Evolutionary conservation across 768 basidiomycete species (phyloP).

Genomic region (Mrakia frigida): DNA sequence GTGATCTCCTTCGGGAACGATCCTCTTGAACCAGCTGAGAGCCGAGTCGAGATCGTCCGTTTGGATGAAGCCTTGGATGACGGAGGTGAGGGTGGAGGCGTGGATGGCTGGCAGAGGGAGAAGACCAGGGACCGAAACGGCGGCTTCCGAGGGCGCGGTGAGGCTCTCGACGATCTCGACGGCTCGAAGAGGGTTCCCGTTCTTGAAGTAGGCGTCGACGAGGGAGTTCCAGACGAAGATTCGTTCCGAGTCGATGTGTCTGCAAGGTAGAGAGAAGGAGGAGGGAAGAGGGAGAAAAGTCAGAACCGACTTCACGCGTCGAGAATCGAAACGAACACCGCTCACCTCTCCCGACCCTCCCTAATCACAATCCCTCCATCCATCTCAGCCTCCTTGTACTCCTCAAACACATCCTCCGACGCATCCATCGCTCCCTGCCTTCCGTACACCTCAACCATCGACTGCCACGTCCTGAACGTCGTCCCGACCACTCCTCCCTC

Average conservation of each 20-base stretch:
- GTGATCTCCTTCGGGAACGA: background rate
- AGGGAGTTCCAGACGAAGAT: slow-evolving; percentile 56
- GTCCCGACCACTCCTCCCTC: background rate
- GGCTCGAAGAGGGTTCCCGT: slow-evolving; percentile 39
- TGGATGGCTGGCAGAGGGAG: slow-evolving; percentile 17
- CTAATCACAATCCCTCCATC: slow-evolving; percentile 23
- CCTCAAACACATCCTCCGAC: slow-evolving; percentile 59
- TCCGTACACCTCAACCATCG: slow-evolving; percentile 59
- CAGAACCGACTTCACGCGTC: background rate
- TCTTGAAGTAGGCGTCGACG: slow-evolving; percentile 54
- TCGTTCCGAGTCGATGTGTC: slow-evolving; percentile 45
- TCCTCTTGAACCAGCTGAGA: slow-evolving; percentile 35
- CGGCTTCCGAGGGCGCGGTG: slow-evolving; percentile 10
- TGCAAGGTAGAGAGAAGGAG: background rate
- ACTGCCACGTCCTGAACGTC: slow-evolving; percentile 47
- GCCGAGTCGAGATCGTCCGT: slow-evolving; percentile 48
- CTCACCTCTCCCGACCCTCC: slow-evolving; percentile 5
- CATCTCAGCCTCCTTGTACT: slow-evolving; percentile 47
- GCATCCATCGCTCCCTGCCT: slow-evolving; percentile 52
- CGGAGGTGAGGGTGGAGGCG: slow-evolving; percentile 33
- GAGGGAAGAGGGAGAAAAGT: background rate
- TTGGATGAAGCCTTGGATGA: slow-evolving; percentile 50
- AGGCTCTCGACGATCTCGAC: slow-evolving; percentile 33
- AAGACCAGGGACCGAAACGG: slow-evolving; percentile 18
- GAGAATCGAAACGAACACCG: too few species aligned